Percentiles rank a stretch among this genome's conserved stretches.
Conservation (phyloP, 2,329 filamentous ascomycete genomes). For the Botryotinia calthae region DNA sequence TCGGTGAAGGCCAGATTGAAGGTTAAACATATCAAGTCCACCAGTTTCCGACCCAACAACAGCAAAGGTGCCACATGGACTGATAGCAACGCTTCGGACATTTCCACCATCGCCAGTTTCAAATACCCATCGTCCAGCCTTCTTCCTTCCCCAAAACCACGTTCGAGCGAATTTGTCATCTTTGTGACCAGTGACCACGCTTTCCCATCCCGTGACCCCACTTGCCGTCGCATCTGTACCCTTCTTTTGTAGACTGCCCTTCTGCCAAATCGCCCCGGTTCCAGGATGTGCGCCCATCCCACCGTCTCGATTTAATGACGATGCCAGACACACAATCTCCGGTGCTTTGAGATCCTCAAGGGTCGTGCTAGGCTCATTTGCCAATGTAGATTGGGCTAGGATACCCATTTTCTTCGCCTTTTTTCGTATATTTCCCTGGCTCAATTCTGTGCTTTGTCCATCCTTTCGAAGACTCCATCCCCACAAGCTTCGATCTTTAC, state of each 20-base stretch:
- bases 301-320: constrained; percentile 89
- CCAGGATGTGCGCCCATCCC: constrained; percentile 84
- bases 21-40: constrained; percentile 90
- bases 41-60: constrained; percentile 81
- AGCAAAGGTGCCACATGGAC: constrained; percentile 90
- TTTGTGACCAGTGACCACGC: constrained; percentile 88
- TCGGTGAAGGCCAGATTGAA: constrained; percentile 87
- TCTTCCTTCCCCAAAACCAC: constrained; percentile 97
- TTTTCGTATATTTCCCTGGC: constrained; percentile 83
- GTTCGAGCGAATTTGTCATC: constrained; percentile 82
- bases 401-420: constrained; percentile 88
- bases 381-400: constrained; percentile 54
- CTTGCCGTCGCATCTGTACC: constrained; percentile 67
- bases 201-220: constrained; percentile 91
- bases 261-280: constrained; percentile 79
- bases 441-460: constrained; percentile 89
- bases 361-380: constrained; percentile 60
- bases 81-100: constrained; percentile 84
- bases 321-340: constrained; percentile 87
- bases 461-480: constrained; percentile 93
- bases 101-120: constrained; percentile 79
- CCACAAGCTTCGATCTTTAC: constrained; percentile 88
- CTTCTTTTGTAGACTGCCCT: constrained; percentile 58
- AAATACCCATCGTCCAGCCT: constrained; percentile 89
- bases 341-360: constrained; percentile 81